Evolutionary conservation across 805 yeast species (phyloP), one percentile per base, ranked within the genome.

Genomic region (Yamadazyma akitaensis): DNA sequence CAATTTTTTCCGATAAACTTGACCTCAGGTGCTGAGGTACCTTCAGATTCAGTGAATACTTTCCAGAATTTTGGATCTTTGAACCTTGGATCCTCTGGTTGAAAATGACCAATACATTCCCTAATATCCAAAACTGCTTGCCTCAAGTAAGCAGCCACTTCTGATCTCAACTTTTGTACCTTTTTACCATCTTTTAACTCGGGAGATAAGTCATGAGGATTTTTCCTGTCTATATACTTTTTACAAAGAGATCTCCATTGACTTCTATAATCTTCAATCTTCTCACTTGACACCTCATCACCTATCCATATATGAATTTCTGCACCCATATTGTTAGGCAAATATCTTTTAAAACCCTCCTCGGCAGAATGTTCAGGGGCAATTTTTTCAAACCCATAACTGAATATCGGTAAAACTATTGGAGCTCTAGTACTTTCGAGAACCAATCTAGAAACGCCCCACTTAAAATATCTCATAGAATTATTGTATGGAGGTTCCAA

Each of bases 391-490:
- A 92, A 86, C 0, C 99, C 99, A 42, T 82, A 77, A 5, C 88
- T 71, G 59, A 84, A 92, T 14, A 92, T 85, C 1, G 98, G 98
- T 13, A 94, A 81, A 13, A 92, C 79, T 1, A 91, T 80, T 0
- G 99, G 98, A 0, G 92, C 81, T 49, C 79, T 77, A 0, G 92
- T 82, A 9, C 95, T 73, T 63, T 92, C 99, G 46, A 94, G 66
- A 5, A 94, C 75, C 54, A 91, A 61, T 54, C 99, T 75, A 2
- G 96, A 80, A 1, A 90, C 82, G 0, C 99, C 99, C 98, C 98
- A 92, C 60, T 88, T 85, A 73, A 94, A 92, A 65, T 88, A 92
- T 51, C 97, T 73, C 94, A 94, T 88, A 3, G 97, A 89, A 54
- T 88, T 86, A 42, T 77, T 73, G 60, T 80, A 82, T 0, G 97